Evolutionary conservation across 2,329 filamentous ascomycete species (phyloP).

Genomic region (Epichloe festucae): DNA sequence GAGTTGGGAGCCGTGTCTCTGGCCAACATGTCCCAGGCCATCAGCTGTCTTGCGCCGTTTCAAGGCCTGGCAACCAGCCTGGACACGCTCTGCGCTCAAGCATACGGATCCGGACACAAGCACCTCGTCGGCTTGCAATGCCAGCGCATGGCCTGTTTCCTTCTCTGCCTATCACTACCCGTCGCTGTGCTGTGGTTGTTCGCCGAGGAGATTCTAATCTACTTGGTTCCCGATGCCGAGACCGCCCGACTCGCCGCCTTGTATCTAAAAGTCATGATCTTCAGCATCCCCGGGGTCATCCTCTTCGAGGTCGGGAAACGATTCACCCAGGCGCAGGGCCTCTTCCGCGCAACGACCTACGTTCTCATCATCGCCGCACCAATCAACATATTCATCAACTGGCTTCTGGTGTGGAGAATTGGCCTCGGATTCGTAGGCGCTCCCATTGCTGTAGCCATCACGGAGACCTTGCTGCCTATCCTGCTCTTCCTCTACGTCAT

Average conservation of each 20-base stretch:
- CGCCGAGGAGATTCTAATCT: slow-evolving; percentile 49
- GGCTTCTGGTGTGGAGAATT: slow-evolving; percentile 62
- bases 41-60: slow-evolving; percentile 64
- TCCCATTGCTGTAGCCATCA: slow-evolving; percentile 67
- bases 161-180: slow-evolving; percentile 58
- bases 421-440: slow-evolving; percentile 64
- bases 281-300: slow-evolving; percentile 64
- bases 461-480: slow-evolving; percentile 63
- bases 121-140: slow-evolving; percentile 75
- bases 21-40: slow-evolving; percentile 65
- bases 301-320: slow-evolving; percentile 68
- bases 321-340: slow-evolving; percentile 70
- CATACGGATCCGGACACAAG: slow-evolving; percentile 82
- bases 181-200: slow-evolving; percentile 60
- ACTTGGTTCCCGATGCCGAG: slow-evolving; percentile 36
- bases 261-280: slow-evolving; percentile 59
- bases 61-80: slow-evolving; percentile 81
- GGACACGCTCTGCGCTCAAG: slow-evolving; percentile 87
- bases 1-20: slow-evolving; percentile 32
- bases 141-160: slow-evolving; percentile 69
- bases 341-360: slow-evolving; percentile 67
- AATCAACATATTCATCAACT: slow-evolving; percentile 65
- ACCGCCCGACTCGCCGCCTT: slow-evolving; percentile 54
- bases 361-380: slow-evolving; percentile 65
- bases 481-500: slow-evolving; percentile 67